Conservation (phyloP, 257 asterid species). For the Salvia miltiorrhiza region DNA sequence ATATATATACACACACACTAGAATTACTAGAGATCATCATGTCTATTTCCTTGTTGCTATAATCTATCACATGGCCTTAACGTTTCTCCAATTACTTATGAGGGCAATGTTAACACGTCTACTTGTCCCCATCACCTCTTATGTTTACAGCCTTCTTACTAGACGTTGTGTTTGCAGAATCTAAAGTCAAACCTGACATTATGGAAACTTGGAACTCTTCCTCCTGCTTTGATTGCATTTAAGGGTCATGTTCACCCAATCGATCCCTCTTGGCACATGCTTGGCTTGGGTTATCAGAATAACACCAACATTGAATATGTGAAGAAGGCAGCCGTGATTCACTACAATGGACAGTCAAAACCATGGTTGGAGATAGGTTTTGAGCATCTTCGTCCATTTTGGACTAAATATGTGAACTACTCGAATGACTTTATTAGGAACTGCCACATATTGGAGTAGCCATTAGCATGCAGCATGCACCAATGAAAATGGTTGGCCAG, state of each 20-base stretch:
- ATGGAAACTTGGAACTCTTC: conserved; percentile 98
- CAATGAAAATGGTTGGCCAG: conserved; percentile 20
- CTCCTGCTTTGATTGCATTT: conserved; percentile 99
- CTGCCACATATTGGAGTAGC: conserved; percentile 87
- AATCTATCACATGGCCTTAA: not conserved
- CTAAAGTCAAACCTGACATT: conserved; percentile 83
- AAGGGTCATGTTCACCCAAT: conserved; percentile 87
- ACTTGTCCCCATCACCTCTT: not conserved
- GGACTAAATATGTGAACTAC: conserved; percentile 93
- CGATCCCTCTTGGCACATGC: conserved; percentile 99
- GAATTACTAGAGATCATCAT: not conserved
- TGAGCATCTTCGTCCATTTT: conserved; percentile 96
- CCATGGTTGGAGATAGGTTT: conserved; percentile 98
- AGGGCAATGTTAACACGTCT: not conserved
- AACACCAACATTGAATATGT: conserved; percentile 65
- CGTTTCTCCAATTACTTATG: not conserved
- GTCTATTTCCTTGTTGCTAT: not conserved
- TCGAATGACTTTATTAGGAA: conserved; percentile 78
- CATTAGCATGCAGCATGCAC: conserved; percentile 3
- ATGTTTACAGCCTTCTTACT: conserved; percentile 14
- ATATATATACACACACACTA: not conserved
- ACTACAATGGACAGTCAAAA: conserved; percentile 95
- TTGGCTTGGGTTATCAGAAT: conserved; percentile 96
- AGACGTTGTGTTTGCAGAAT: conserved; percentile 55
- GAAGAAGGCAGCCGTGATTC: conserved; percentile 91